Evolutionary conservation across 108 stramenopile genomes (phyloP), one percentile per base, ranked within the genome.

Genomic region (Ochromonas danica): DNA sequence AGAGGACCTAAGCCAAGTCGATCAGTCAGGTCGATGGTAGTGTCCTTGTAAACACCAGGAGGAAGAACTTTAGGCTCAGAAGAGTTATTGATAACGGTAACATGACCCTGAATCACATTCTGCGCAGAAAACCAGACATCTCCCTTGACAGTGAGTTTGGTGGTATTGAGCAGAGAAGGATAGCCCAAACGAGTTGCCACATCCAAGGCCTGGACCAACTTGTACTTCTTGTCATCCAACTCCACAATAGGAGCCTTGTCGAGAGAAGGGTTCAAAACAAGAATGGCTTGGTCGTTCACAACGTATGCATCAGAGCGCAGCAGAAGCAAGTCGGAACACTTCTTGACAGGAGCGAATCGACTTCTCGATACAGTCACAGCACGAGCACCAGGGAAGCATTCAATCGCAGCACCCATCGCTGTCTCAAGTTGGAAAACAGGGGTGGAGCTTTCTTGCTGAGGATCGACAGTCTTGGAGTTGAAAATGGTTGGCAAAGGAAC

Each of bases 321-420:
- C 27, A 96, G 88, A 36, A 99, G 82, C 71, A 99, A 90, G 74
- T 99, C 99, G 80, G 89, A 89, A 89, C 97, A 97, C 87, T 96
- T 99, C 90, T 99, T 99, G 57, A 99, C 99, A 17, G 99, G 99
- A 22, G 97, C 95, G 80, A 99, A 99, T 80, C 99, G 96, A 51
- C 90, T 90, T 61, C 99, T 94, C 30, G 95, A 93, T 31, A 99
- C 99, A 74, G 65, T 79, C 43, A 86, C 86, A 22, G 86, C 86
- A 0, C 84, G 81, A 35, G 86, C 85, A 72, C 95, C 95, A 40
- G 89, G 86, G 84, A 98, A 98, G 87, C 93, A 96, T 81, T 97
- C 97, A 80, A 99, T 96, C 57, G 97, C 97, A 41, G 97, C 96
- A 67, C 97, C 99, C 94, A 98, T 97, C 62, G 99, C 96, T 41